These are phyloP conservation scores for Dactylellina parvicollis DNA, from an alignment of 2,329 filamentous ascomycete species.

Conservation along the genomic window DNA sequence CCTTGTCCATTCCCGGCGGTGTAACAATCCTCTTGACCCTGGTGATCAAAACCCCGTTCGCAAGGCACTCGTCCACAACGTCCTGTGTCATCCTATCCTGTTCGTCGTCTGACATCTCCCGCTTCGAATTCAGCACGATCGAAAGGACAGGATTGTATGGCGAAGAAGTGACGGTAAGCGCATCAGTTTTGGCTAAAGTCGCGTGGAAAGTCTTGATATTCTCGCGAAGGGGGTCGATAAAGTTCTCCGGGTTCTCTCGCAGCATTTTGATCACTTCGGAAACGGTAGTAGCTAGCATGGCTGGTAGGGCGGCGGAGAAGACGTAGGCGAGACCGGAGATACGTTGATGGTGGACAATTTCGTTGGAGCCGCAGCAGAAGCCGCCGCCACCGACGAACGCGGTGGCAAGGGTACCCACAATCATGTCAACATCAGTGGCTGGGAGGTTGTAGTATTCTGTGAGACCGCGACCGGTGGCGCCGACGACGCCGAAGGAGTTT, in stretches of 20 bases:
- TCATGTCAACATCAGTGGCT: constrained; percentile 93
- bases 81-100: constrained; percentile 88
- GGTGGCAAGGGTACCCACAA: constrained; percentile 89
- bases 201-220: constrained; percentile 85
- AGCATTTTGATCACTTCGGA: constrained; percentile 88
- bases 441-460: constrained; percentile 98
- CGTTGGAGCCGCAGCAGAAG: constrained; percentile 90
- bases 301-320: constrained; percentile 92
- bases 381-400: constrained; percentile 91
- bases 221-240: constrained; percentile 80
- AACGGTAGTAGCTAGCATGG: constrained; percentile 92
- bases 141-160: constrained; percentile 32
- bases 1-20: constrained; percentile 62
- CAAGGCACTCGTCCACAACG: constrained; percentile 93
- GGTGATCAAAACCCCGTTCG: constrained; percentile 89
- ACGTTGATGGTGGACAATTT: constrained; percentile 95
- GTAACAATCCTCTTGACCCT: constrained; percentile 82
- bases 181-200: constrained; percentile 94
- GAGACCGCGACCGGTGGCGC: constrained; percentile 86
- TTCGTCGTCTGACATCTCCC: constrained; percentile 64
- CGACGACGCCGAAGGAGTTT: constrained; percentile 94
- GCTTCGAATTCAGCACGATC: constrained; percentile 40
- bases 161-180: constrained; percentile 70
- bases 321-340: constrained; percentile 93
- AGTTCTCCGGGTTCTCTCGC: constrained; percentile 80